Evolutionary conservation across 164 flowering plant genomes (phyloP), one percentile per base, ranked within the genome.

Genomic region (Aristolochia californica): DNA sequence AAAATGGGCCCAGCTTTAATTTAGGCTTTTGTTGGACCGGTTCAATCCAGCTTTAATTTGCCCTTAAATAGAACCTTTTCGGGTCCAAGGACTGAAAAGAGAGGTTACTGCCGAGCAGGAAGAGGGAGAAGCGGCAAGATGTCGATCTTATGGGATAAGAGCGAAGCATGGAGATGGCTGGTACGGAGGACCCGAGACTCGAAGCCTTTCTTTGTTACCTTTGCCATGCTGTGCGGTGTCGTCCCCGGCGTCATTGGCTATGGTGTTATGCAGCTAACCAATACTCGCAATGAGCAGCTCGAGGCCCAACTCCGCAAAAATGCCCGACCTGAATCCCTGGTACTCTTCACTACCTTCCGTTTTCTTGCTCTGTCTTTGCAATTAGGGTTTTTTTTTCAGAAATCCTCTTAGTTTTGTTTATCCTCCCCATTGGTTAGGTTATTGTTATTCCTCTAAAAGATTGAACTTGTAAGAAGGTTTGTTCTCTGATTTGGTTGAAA

Each of bases 231-330:
- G 9, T 89, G 97, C 76, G 97, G 94, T 44, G 84, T 87, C 54
- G 73, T 93, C 34, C 98, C 98, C 0, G 94, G 91, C 5, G 71
- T 84, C 5, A 77, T 89, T 28, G 97, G 98, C 53, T 93, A 78
- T 62, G 55, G 74, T 58, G 96, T 93, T 10, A 89, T 93, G 97
- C 84, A 85, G 65, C 12, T 65, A 72, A 91, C 98, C 60, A 89
- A 53, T 72, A 62, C 96, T 53, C 61, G 74, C 63, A 78, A 71
- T 62, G 73, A 75, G 5, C 73, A 87, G 71, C 94, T 93, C 60
- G 98, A 93, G 68, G 78, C 96, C 53, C 82, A 72, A 0, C 91
- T 93, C 64, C 91, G 96, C 68, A 70, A 71, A 28, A 78, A 75
- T 23, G 80, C 96, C 56, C 73, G 89, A 10, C 96, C 96, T 28